Percentiles rank a stretch among this genome's conserved stretches.
Evolutionary conservation across 2,329 filamentous ascomycete genomes (phyloP).

Genomic region (Hymenoscyphus linearis): DNA sequence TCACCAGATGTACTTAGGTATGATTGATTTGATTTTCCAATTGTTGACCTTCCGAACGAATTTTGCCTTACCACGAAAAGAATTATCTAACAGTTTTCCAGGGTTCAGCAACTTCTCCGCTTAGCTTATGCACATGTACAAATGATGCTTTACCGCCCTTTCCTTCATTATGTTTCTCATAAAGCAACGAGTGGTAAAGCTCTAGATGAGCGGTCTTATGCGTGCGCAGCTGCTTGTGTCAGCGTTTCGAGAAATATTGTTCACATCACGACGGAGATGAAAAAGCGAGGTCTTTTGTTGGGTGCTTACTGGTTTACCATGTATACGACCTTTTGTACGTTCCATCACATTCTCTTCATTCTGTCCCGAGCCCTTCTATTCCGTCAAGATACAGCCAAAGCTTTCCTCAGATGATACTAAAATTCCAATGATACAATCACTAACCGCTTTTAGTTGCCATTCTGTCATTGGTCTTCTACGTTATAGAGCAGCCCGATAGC

Average conservation of each 20-base stretch:
- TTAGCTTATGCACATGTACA: slow-evolving; percentile 81
- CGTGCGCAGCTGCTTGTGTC: slow-evolving; percentile 60
- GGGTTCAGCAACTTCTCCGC: slow-evolving; percentile 67
- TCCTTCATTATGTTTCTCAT: slow-evolving; percentile 75
- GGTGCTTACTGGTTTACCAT: slow-evolving; percentile 85
- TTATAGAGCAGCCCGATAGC: slow-evolving; percentile 73
- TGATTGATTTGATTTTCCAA: slow-evolving; percentile 28
- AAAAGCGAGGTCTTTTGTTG: slow-evolving; percentile 66
- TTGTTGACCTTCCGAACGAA: not conserved
- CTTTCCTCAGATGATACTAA: not conserved
- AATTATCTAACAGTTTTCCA: slow-evolving; percentile 28
- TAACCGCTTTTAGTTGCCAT: slow-evolving; percentile 50
- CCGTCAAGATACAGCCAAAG: not conserved
- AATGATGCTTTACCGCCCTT: slow-evolving; percentile 76
- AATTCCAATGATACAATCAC: not conserved
- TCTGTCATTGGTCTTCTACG: slow-evolving; percentile 73
- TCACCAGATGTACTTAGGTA: slow-evolving; percentile 71
- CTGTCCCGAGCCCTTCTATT: not conserved
- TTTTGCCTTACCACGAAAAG: not conserved
- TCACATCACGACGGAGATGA: slow-evolving; percentile 74
- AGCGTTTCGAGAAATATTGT: slow-evolving; percentile 65
- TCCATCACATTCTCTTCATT: not conserved
- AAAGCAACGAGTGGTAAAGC: slow-evolving; percentile 49
- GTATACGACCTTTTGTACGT: slow-evolving; percentile 66
- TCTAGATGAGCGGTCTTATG: slow-evolving; percentile 73